Evolutionary conservation across 768 basidiomycete genomes (phyloP), one percentile per base, ranked within the genome.

Genomic region (Daedaleopsis sinensis): DNA sequence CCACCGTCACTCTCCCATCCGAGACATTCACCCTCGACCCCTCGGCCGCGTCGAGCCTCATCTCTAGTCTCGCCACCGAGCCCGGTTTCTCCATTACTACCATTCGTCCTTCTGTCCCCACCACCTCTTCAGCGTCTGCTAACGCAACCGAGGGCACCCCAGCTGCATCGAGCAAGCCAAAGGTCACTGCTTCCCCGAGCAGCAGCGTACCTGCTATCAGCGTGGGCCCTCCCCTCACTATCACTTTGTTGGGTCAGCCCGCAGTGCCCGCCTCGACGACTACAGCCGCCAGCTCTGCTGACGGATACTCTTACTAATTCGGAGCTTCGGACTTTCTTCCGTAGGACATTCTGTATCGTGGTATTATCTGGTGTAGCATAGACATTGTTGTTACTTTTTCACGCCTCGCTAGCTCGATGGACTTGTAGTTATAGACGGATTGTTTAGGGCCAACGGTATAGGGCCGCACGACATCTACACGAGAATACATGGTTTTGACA

Each of bases 1-100:
- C 65, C 16, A 52, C 65, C 27, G 65, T 72, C 19, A 64, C 58
- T 1, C 39, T 48, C 10, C 51, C 52, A 5, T 64, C 78, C 16
- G 70, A 73, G 21, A 84, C 82, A 0, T 72, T 74, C 27, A 82
- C 80, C 1, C 68, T 85, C 46, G 71, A 74, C 24, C 80, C 82
- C 10, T 64, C 76, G 12, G 74, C 79, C 36, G 83, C 80, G 4
- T 72, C 77, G 16, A 75, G 73, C 49, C 62, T 81, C 21, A 65
- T 83, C 16, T 71, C 80, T 1, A 78, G 76, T 59, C 64, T 80
- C 27, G 62, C 72, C n/a, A 73, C 73, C 18, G 60, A 49, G 55
- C 43, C 55, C 3, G 21, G 24, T 52, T 38, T 62, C 54, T 55
- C 64, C 35, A 50, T 54, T 53, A 56, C 57, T 12, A 57, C 63